A percentile compares a stretch with the other conserved stretches of the same genome.
Conservation (phyloP, 768 basidiomycete species). For the Hypholoma fasciculare region DNA sequence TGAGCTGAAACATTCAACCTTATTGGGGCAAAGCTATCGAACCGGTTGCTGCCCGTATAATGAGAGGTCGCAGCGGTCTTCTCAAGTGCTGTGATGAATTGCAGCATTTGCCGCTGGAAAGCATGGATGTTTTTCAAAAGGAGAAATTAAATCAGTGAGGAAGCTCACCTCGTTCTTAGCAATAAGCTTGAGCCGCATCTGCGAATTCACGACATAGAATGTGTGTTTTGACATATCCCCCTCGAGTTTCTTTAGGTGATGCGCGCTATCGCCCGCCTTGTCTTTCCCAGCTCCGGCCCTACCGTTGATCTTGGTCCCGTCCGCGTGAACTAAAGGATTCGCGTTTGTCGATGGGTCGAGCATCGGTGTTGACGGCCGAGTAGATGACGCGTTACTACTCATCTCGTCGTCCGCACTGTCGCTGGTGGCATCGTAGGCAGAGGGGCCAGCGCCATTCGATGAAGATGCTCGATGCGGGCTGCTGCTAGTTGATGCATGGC, state of each 20-base stretch:
- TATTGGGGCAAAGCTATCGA: slow-evolving; percentile 92
- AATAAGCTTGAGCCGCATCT: slow-evolving; percentile 82
- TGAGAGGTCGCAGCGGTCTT: slow-evolving; percentile 74
- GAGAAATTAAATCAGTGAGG: background rate
- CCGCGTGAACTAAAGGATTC: slow-evolving; percentile 47
- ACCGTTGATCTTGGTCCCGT: slow-evolving; percentile 24
- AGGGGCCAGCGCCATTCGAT: background rate
- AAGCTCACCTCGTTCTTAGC: slow-evolving; percentile 78
- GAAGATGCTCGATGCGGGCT: background rate
- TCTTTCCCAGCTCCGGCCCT: slow-evolving; percentile 47
- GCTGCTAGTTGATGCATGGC: background rate
- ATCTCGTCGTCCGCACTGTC: slow-evolving; percentile 11
- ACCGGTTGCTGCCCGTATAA: slow-evolving; percentile 82
- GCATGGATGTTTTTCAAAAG: background rate
- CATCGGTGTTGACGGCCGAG: slow-evolving; percentile 53
- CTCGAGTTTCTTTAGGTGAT: slow-evolving; percentile 19
- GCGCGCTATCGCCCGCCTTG: slow-evolving; percentile 27
- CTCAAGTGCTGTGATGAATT: slow-evolving; percentile 93
- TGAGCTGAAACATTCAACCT: slow-evolving; percentile 92
- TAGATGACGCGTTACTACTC: slow-evolving; percentile 26
- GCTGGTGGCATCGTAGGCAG: background rate
- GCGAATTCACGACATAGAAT: slow-evolving; percentile 91
- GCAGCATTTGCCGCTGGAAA: slow-evolving; percentile 86
- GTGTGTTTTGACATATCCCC: slow-evolving; percentile 88
- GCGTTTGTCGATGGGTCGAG: slow-evolving; percentile 81